These are phyloP conservation scores for Anethum foeniculum DNA, from an alignment of 140 eudicot genomes.

Conservation along the genomic window DNA sequence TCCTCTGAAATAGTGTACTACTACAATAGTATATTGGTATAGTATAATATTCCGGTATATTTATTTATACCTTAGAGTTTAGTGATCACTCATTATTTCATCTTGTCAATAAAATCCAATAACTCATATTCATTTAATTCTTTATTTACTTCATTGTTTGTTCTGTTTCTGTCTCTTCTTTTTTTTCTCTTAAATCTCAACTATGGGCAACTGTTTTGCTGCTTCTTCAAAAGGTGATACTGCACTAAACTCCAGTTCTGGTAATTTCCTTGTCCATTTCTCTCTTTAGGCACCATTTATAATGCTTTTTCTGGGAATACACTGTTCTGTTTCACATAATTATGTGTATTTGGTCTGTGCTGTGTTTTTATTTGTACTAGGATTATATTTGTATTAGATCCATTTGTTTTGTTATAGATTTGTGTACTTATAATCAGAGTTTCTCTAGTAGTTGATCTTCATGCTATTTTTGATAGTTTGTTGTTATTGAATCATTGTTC, in stretches of 20 bases:
- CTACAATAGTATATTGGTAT: neutral
- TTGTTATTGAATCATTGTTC: neutral
- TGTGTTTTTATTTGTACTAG: neutral
- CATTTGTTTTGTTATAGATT: neutral
- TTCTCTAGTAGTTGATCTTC: neutral
- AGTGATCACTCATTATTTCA: neutral
- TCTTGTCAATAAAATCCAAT: neutral
- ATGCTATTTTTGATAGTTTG: neutral
- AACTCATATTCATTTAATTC: neutral
- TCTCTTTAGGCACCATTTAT: neutral
- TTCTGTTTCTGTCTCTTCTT: neutral
- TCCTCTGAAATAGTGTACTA: neutral
- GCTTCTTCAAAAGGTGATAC: conserved; percentile 63
- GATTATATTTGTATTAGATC: neutral
- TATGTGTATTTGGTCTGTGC: neutral
- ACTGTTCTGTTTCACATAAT: neutral
- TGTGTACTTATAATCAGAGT: neutral
- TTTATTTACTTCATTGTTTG: neutral
- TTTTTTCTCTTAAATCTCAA: neutral
- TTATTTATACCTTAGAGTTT: neutral
- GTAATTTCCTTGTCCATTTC: conserved; percentile 21
- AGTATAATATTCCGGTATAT: neutral
- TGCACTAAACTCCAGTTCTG: conserved; percentile 37
- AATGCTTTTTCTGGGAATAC: neutral
- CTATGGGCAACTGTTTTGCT: conserved; percentile 69